A percentile compares a stretch with the other conserved stretches of the same genome.
phyloP scores from a whole-genome alignment of 2,329 filamentous ascomycete genomes.

The Hawksworthiomyces lignivorus region DNA sequence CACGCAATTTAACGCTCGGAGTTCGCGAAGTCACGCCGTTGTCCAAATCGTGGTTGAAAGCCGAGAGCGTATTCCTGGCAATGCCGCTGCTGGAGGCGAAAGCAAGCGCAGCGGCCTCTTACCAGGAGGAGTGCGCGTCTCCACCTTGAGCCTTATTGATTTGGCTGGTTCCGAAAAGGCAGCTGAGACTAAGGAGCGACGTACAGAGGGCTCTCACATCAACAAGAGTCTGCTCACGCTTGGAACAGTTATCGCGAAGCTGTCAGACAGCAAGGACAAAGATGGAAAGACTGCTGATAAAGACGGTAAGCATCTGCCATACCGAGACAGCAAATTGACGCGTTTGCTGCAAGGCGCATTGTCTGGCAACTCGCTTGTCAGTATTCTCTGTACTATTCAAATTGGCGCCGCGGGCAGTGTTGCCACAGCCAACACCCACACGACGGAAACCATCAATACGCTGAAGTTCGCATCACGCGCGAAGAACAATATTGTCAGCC shows the following conservation, averaged over 20 bases:
- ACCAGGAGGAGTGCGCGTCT: slow-evolving; percentile 89
- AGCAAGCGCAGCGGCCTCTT: slow-evolving; percentile 61
- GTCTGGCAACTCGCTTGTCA: slow-evolving; percentile 89
- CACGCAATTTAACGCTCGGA: slow-evolving; percentile 94
- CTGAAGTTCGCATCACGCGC: slow-evolving; percentile 93
- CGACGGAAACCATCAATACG: slow-evolving; percentile 86
- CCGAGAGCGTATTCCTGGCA: slow-evolving; percentile 68
- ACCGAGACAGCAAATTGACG: slow-evolving; percentile 95
- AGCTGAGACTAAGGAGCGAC: slow-evolving; percentile 87
- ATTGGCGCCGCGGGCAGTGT: slow-evolving; percentile 69
- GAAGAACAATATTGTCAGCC: slow-evolving; percentile 96
- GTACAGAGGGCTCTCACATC: slow-evolving; percentile 93
- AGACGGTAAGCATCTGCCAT: slow-evolving; percentile 87
- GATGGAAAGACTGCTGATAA: slow-evolving; percentile 65
- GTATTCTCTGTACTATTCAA: slow-evolving; percentile 94
- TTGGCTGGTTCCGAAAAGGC: slow-evolving; percentile 93
- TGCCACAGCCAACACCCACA: slow-evolving; percentile 65
- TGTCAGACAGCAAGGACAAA: slow-evolving; percentile 87
- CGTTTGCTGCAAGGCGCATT: slow-evolving; percentile 84
- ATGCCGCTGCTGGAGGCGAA: slow-evolving; percentile 32
- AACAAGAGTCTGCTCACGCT: slow-evolving; percentile 96
- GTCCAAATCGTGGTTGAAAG: slow-evolving; percentile 99
- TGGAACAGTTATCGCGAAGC: slow-evolving; percentile 85
- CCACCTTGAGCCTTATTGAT: slow-evolving; percentile 91
- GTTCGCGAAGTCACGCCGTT: slow-evolving; percentile 94